Conservation (phyloP, 176 grass and related monocot species). For the Aegilops speltoides region DNA sequence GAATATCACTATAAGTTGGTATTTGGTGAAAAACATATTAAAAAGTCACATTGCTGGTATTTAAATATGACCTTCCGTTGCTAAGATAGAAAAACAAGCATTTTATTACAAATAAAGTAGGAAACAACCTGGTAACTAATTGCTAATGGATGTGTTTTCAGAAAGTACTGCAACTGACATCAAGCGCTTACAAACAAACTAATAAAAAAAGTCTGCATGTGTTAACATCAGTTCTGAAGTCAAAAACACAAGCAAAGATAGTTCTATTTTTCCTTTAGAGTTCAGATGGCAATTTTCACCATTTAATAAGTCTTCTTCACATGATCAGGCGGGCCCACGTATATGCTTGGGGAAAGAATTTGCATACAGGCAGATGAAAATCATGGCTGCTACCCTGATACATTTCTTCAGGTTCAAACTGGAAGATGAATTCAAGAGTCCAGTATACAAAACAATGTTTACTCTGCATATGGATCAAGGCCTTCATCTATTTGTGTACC, state of each 20-base stretch:
- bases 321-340: constrained; percentile 53
- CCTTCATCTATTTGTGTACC: constrained; percentile 35
- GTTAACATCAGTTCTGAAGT: background rate
- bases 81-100: constrained; percentile 11
- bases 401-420: constrained; percentile 71
- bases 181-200: background rate
- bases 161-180: background rate
- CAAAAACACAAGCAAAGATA: background rate
- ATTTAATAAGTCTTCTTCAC: background rate
- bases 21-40: background rate
- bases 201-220: background rate
- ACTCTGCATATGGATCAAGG: constrained; percentile 66
- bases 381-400: constrained; percentile 47
- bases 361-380: constrained; percentile 77
- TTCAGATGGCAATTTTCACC: background rate
- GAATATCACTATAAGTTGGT: background rate
- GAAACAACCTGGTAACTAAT: background rate
- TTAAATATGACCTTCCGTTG: background rate
- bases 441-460: constrained; percentile 49
- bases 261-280: background rate
- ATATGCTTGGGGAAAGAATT: constrained; percentile 85
- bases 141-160: background rate
- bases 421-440: constrained; percentile 42
- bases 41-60: constrained; percentile 9
- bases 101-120: background rate